Evolutionary conservation across 768 basidiomycete genomes (phyloP), one percentile per base, ranked within the genome.

Genomic region (Panellus pusillus): DNA sequence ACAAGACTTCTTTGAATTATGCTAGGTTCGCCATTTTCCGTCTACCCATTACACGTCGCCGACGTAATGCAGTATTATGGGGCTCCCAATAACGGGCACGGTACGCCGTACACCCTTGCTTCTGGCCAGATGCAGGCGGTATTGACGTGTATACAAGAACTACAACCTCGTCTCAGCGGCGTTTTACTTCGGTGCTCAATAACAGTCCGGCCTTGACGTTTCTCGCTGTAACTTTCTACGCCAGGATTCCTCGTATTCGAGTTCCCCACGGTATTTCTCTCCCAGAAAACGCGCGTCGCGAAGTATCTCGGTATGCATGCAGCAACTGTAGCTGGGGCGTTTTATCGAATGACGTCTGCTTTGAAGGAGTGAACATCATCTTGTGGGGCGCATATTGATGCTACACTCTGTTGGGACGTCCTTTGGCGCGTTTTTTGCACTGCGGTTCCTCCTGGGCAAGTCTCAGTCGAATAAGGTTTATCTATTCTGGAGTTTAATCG

Each of bases 1-100:
- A 87, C 65, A 88, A 87, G 72, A 85, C 84, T 4, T 80, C 82
- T 12, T 64, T 86, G 36, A 86, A 85, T 63, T 86, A 86, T 72
- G 84, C 85, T n/a, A 83, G 82, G 83, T 79, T 56, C 24, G 65
- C 29, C 4, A 52, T 12, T 47, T 41, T 37, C 27, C 36, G 18
- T 9, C 12, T 20, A n/a, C 19, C n/a, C 13, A 29, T 39, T 54
- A 15, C 48, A 14, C 9, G 36, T 36, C 18, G 43, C 18, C 32
- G 9, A 28, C 6, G 17, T 19, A 48, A 11, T 38, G 9, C 45
- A 83, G 82, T 58, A 78, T 87, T 55, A 85, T 86, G 83, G 81
- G 80, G 3, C 73, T 88, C 40, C 85, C 85, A 2, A 83, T 87
- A 57, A 74, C 67, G 3, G 84, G 84, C 36, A 78, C 83, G 75